Base-by-base conservation (phyloP, 768 basidiomycete genomes). In the Boletus vinaceobasis region DNA sequence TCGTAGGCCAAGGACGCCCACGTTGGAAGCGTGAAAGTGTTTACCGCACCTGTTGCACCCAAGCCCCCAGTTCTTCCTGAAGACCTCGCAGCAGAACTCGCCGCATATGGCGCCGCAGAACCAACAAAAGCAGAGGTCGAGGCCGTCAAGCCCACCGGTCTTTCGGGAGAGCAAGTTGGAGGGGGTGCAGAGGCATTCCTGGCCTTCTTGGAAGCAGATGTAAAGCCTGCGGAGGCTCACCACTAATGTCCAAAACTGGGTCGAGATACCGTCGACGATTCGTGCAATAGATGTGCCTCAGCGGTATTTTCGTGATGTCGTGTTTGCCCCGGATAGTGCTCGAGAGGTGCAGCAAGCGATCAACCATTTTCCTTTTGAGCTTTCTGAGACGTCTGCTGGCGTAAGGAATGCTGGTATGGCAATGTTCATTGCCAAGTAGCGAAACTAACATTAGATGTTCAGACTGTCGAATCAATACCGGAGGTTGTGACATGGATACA, bases 21-120 rank as follows among this genome's bases (percentile, higher is more conserved):
- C 71, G 84, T 93, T 63, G 91, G 90, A 52, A 77, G 72, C 53
- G 94, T 98, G 57, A 97, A 96, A 75, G 68, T 81, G 48, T 96
- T 88, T 81, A 70, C 84, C 32, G 71, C 84, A 26, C 96, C 96
- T 1, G 71, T 86, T 15, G 67, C 83, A 26, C 97, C 96, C 48
- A 78, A 84, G 54, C 72, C 84, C 2, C 95, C 96, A 11, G 70
- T 79, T 14, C 77, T 97, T 45, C 92, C 94, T 48, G 69, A 78
- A 46, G 87, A 94, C 73, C 85, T 98, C 60, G 92, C 96, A n/a
- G 72, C 86, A 19, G 93, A 96, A 64, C 85, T 98, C 55, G 68
- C 86, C 2, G 85, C 87, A 35, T 99, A 97, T 72, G 95, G 97
- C 59, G 77, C 84, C 15, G 71, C 83, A 15, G 91, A 96, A 70